phyloP scores from a whole-genome alignment of 140 eudicot species.

The Cichorium intybus region DNA sequence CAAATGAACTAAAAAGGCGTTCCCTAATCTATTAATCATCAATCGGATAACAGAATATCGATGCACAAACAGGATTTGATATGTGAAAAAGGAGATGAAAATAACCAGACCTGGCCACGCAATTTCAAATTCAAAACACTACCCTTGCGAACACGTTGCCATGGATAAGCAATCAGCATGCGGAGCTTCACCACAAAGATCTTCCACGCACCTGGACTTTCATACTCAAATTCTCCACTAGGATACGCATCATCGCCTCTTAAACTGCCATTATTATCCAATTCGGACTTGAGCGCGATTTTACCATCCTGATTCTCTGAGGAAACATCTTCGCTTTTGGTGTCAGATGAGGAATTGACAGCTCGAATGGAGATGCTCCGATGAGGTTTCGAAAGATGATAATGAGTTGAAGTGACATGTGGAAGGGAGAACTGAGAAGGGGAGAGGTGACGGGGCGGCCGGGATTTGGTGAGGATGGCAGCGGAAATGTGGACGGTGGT shows the following conservation, averaged over 20 bases:
- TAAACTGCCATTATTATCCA: slow-evolving; percentile 37
- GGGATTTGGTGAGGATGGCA: slow-evolving; percentile 29
- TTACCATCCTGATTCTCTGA: slow-evolving; percentile 20
- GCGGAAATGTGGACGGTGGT: slow-evolving; percentile 37
- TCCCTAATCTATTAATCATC: not conserved
- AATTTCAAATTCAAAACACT: slow-evolving; percentile 75
- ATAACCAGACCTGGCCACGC: slow-evolving; percentile 72
- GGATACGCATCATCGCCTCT: slow-evolving; percentile 50
- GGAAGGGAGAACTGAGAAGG: slow-evolving; percentile 16
- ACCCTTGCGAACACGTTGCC: slow-evolving; percentile 87
- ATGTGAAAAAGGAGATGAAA: not conserved
- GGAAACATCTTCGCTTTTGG: slow-evolving; percentile 30
- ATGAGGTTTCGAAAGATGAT: not conserved
- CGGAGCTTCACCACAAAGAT: slow-evolving; percentile 66
- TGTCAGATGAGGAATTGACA: slow-evolving; percentile 29
- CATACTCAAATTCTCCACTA: slow-evolving; percentile 67
- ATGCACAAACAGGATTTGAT: not conserved
- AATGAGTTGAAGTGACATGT: slow-evolving; percentile 9
- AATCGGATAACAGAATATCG: not conserved
- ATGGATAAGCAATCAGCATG: slow-evolving; percentile 79
- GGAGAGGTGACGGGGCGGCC: slow-evolving; percentile 9
- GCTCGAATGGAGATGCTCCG: slow-evolving; percentile 26
- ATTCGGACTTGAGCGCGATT: slow-evolving; percentile 16
- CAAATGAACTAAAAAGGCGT: not conserved
- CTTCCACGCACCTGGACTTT: slow-evolving; percentile 50